These are phyloP conservation scores for Microbotryum violaceum DNA, from an alignment of 1,284 basidiomycete genomes.

Conservation along the genomic window DNA sequence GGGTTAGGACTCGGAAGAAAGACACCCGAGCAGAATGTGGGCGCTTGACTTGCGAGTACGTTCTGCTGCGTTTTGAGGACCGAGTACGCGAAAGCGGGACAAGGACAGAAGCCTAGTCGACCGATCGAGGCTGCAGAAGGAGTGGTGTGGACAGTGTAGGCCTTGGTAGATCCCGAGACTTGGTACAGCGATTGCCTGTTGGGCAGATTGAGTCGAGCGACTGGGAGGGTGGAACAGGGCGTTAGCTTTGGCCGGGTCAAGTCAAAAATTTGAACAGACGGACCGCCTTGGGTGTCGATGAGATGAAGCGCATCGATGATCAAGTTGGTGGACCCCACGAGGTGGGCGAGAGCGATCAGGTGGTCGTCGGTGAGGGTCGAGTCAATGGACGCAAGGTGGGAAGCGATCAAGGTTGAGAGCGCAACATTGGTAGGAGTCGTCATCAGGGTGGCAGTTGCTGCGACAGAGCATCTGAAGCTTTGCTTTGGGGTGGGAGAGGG, in stretches of 20 bases:
- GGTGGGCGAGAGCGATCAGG: conserved; percentile 11
- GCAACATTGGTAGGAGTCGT: neutral
- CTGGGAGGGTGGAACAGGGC: neutral
- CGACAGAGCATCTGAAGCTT: too few relatives aligned
- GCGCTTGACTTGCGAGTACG: conserved; percentile 5
- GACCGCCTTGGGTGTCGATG: conserved; percentile 19
- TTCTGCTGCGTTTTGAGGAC: neutral
- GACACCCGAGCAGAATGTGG: neutral
- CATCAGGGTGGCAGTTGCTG: too few relatives aligned
- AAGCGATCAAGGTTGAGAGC: neutral
- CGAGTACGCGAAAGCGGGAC: conserved; percentile 13
- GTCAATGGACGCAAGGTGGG: conserved; percentile 2
- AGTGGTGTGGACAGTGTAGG: conserved; percentile 13
- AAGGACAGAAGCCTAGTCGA: conserved; percentile 20
- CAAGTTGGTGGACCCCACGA: neutral
- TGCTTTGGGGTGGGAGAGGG: neutral
- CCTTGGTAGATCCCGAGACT: conserved; percentile 7
- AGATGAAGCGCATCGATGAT: conserved; percentile 24
- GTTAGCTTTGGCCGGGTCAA: neutral
- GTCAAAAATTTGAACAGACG: neutral
- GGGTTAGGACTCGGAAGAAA: neutral
- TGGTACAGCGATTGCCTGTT: conserved; percentile 16
- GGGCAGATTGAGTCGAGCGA: conserved; percentile 13
- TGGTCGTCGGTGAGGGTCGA: conserved; percentile 4
- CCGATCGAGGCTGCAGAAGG: neutral